A percentile compares a stretch with the other conserved stretches of the same genome.
phyloP scores from a whole-genome alignment of 306 rosid species.

The Lathyrus oleraceus region DNA sequence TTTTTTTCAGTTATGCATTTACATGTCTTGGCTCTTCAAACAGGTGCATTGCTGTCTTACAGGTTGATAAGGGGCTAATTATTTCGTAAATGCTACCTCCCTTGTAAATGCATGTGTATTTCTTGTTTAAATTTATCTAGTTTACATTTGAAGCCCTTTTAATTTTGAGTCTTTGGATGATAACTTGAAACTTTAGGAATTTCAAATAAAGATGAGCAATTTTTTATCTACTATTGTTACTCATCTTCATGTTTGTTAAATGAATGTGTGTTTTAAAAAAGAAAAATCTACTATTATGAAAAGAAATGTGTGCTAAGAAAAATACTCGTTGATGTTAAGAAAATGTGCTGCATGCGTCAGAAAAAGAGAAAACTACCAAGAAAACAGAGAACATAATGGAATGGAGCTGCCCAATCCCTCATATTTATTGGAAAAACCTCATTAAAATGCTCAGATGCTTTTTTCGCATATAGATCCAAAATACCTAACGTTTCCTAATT shows the following conservation, averaged over 20 bases:
- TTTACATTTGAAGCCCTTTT: not conserved
- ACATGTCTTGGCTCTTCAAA: slow-evolving; percentile 22
- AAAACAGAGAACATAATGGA: slow-evolving; percentile 11
- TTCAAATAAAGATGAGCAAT: slow-evolving; percentile 7
- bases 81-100: slow-evolving; percentile 8
- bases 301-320: not conserved
- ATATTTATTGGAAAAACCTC: not conserved
- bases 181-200: not conserved
- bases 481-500: not conserved
- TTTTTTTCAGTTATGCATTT: not conserved
- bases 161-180: slow-evolving; percentile 8
- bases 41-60: not conserved
- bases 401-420: not conserved
- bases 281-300: not conserved
- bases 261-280: not conserved
- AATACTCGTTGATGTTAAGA: not conserved
- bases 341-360: not conserved
- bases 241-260: not conserved
- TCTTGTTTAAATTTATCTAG: slow-evolving; percentile 7
- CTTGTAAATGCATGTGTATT: not conserved
- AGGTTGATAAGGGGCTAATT: not conserved
- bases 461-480: not conserved
- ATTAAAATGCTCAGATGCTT: not conserved
- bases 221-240: slow-evolving; percentile 8
- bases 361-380: not conserved